phyloP scores from a whole-genome alignment of 1,284 basidiomycete genomes.

The Apiotrichum veenhuisii region DNA sequence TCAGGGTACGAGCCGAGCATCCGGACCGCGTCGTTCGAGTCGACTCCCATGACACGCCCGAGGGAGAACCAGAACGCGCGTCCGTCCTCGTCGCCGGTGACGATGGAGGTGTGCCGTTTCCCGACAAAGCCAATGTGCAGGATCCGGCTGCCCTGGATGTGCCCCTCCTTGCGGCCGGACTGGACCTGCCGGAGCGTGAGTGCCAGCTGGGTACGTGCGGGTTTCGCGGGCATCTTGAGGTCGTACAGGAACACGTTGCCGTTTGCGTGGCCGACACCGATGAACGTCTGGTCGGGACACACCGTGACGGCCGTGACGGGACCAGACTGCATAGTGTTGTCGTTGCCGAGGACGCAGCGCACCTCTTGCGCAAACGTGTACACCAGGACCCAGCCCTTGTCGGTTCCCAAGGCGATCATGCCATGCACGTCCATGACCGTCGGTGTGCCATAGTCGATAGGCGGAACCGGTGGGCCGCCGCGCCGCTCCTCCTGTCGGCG shows the following conservation, averaged over 20 bases:
- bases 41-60: conserved; percentile 91
- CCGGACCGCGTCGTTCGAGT: conserved; percentile 88
- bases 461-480: background rate
- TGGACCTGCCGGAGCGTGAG: conserved; percentile 53
- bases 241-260: conserved; percentile 88
- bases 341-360: conserved; percentile 70
- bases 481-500: conserved; percentile 7
- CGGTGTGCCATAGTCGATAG: conserved; percentile 54
- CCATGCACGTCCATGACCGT: conserved; percentile 82
- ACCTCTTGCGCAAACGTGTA: conserved; percentile 89
- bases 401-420: conserved; percentile 83
- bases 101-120: conserved; percentile 85
- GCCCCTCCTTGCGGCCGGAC: conserved; percentile 87
- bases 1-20: conserved; percentile 87
- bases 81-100: conserved; percentile 86
- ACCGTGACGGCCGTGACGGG: conserved; percentile 86
- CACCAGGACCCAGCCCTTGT: conserved; percentile 70
- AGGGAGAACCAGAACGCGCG: conserved; percentile 93
- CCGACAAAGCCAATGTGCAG: conserved; percentile 87
- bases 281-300: conserved; percentile 88
- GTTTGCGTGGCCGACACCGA: conserved; percentile 80
- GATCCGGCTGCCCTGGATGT: conserved; percentile 80
- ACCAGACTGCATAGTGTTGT: conserved; percentile 60
- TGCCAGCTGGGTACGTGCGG: conserved; percentile 44
- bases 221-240: conserved; percentile 60